Base-by-base conservation (phyloP, 768 basidiomycete species). In the Lentinula detonsa region DNA sequence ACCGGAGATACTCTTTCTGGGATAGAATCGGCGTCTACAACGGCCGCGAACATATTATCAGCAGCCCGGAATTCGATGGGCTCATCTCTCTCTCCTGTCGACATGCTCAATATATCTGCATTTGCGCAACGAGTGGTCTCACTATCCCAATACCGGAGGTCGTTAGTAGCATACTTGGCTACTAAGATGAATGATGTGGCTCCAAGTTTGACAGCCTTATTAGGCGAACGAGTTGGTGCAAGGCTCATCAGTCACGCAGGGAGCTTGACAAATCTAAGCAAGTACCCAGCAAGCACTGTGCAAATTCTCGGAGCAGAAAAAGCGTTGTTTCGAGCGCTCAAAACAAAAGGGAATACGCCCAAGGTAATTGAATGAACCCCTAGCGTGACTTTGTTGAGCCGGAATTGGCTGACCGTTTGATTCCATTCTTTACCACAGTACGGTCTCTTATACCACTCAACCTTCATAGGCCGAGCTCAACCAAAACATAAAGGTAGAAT, bases 151-250 rank as follows among this genome's bases (percentile, higher is more conserved):
- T 98, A 98, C 80, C 87, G 96, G 70, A 93, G 93, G 78, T 90
- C 87, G 21, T 81, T 98, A 61, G 80, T 94, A 53, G 79, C 85
- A 35, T 98, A 98, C 72, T 78, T 98, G 16, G 74, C 90, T 37
- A 96, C 98, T 77, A 98, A 98, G 79, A 98, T 98, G 96, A 94
- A 96, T 76, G 83, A 87, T 33, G 95, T 98, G 59, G 96, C 96
- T 10, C 96, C 96, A 1, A 96, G 89, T 70, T 74, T 97, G 70
- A 93, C 93, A 0, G 91, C 93, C 15, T 79, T 96, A 60, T 84
- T 96, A 3, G 94, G 94, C 35, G 94, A 97, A 75, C 85, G 94
- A 52, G 93, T 97, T 64, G 92, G 93, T 49, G 95, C 95, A 10
- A 81, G 94, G 52, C 76, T 97, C 61, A 97, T 97, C 79, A 93